Evolutionary conservation across 768 basidiomycete species (phyloP).

Genomic region (Boletus vinaceobasis): DNA sequence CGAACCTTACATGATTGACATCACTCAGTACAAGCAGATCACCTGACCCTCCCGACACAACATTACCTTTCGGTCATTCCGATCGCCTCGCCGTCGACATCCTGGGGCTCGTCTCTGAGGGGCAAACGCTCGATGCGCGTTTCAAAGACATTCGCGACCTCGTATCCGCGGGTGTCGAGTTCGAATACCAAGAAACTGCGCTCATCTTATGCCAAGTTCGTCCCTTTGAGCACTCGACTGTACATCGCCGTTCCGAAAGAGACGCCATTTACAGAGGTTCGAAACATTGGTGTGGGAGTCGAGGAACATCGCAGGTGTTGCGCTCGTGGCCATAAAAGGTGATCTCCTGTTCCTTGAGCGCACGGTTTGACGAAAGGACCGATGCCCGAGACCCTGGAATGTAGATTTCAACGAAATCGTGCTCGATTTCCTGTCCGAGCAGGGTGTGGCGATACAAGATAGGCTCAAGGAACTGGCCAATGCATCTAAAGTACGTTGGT

Average conservation of each 20-base stretch:
- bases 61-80: slow-evolving; percentile 11
- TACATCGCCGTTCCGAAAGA: background rate
- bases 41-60: background rate
- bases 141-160: slow-evolving; percentile 14
- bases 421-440: slow-evolving; percentile 17
- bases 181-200: slow-evolving; percentile 7
- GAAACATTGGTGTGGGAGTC: slow-evolving; percentile 18
- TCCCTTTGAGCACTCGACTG: background rate
- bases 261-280: slow-evolving; percentile 5
- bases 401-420: slow-evolving; percentile 21
- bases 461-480: slow-evolving; percentile 13
- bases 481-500: slow-evolving; percentile 6
- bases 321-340: slow-evolving; percentile 18
- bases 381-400: background rate
- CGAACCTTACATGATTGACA: background rate
- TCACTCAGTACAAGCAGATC: background rate
- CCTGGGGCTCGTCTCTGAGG: slow-evolving; percentile 13
- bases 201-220: slow-evolving; percentile 11
- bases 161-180: slow-evolving; percentile 1
- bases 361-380: background rate
- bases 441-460: slow-evolving; percentile 4
- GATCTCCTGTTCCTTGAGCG: background rate
- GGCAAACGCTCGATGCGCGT: slow-evolving; percentile 6
- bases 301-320: slow-evolving; percentile 11
- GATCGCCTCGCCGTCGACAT: slow-evolving; percentile 2